A percentile compares a stretch with the other conserved stretches of the same genome.
Evolutionary conservation across 176 grass and related monocot genomes (phyloP).

Genomic region (Cymbopogon citratus): DNA sequence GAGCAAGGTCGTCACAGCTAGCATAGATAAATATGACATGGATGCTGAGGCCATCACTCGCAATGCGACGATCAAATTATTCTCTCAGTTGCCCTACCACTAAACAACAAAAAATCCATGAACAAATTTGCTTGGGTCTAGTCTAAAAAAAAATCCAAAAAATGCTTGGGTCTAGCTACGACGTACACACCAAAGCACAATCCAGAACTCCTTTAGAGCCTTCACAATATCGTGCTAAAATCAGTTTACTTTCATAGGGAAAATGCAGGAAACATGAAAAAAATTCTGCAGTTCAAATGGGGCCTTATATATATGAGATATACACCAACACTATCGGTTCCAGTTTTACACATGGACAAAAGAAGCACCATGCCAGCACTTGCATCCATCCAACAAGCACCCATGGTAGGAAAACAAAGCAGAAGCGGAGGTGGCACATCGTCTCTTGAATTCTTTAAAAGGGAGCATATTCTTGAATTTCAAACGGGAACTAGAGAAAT

Average conservation of each 20-base stretch:
- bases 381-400: not conserved
- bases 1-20: not conserved
- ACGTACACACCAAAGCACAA: not conserved
- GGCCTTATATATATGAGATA: not conserved
- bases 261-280: not conserved
- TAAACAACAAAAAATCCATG: not conserved
- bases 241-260: not conserved
- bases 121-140: not conserved
- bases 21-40: not conserved
- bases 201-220: not conserved
- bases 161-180: not conserved
- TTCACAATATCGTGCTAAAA: not conserved
- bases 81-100: not conserved
- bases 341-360: conserved; percentile 18
- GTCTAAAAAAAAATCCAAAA: no score
- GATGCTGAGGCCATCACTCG: not conserved
- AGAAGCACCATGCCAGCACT: not conserved
- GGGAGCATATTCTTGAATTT: not conserved
- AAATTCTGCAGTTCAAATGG: not conserved
- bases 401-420: not conserved
- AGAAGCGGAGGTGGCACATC: not conserved
- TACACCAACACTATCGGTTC: not conserved
- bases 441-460: not conserved
- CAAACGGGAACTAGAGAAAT: conserved; percentile 10
- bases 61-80: not conserved